These are phyloP conservation scores for Aspergillus mulundensis DNA, from an alignment of 495 filamentous ascomycete genomes.

Conservation along the genomic window DNA sequence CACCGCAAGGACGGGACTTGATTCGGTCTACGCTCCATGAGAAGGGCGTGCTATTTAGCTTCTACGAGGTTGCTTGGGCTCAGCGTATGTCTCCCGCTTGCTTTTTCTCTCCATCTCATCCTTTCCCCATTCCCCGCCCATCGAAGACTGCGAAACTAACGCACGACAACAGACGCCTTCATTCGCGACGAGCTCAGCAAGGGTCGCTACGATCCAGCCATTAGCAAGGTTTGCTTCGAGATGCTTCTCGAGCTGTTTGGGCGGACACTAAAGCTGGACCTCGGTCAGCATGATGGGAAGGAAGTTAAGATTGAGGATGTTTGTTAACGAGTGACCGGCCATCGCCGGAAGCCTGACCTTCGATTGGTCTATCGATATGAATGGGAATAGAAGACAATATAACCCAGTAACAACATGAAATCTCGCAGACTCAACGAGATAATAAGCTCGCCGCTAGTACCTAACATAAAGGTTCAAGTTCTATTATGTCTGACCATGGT, in stretches of 20 bases:
- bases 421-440: no score
- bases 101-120: neutral
- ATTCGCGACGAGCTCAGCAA: conserved; percentile 95
- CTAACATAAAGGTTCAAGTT: no score
- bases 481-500: no score
- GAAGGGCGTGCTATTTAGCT: conserved; percentile 69
- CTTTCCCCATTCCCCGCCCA: no score
- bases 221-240: conserved; percentile 87
- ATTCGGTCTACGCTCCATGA: conserved; percentile 81
- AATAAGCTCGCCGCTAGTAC: no score
- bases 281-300: conserved; percentile 56
- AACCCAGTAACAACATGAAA: no score
- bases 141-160: no score
- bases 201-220: conserved; percentile 84
- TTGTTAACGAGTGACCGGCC: conserved; percentile 34
- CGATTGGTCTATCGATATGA: neutral
- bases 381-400: neutral
- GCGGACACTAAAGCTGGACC: conserved; percentile 68
- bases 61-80: conserved; percentile 85
- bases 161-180: conserved; percentile 62
- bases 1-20: conserved; percentile 76
- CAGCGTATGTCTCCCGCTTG: conserved; percentile 58
- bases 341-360: no score
- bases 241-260: conserved; percentile 85
- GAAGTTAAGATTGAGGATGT: conserved; percentile 54